These are phyloP conservation scores for Silene coronaria DNA, from an alignment of 179 eudicot genomes.

Conservation along the genomic window DNA sequence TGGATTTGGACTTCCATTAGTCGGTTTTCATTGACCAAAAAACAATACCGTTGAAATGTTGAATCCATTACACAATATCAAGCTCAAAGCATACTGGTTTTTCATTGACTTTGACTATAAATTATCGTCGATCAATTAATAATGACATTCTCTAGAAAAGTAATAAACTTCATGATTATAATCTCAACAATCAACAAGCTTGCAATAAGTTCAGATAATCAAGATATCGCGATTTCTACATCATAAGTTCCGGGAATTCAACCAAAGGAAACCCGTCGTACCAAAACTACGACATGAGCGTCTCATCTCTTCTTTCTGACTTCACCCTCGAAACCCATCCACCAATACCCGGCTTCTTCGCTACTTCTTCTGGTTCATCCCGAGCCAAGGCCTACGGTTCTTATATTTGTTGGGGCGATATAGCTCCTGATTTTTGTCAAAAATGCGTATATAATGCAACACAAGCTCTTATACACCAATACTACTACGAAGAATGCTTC, in stretches of 20 bases:
- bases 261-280: background rate
- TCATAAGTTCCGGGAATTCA: constrained; percentile 1
- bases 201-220: background rate
- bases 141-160: background rate
- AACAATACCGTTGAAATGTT: no score
- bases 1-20: no score
- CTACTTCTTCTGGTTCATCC: background rate
- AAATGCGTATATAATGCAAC: constrained; percentile 18
- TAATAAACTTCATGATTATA: background rate
- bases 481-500: background rate
- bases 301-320: constrained; percentile 4
- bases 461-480: background rate
- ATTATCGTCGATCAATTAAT: no score
- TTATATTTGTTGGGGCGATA: constrained; percentile 33
- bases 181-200: background rate
- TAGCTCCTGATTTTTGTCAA: constrained; percentile 7
- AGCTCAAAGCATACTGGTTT: no score
- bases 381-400: constrained; percentile 9
- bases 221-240: background rate
- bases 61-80: no score
- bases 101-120: no score
- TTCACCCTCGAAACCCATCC: background rate
- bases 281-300: background rate
- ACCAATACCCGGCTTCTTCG: background rate
- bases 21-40: no score